Evolutionary conservation across 345 rosid species (phyloP).

Genomic region (Theobroma cacao): DNA sequence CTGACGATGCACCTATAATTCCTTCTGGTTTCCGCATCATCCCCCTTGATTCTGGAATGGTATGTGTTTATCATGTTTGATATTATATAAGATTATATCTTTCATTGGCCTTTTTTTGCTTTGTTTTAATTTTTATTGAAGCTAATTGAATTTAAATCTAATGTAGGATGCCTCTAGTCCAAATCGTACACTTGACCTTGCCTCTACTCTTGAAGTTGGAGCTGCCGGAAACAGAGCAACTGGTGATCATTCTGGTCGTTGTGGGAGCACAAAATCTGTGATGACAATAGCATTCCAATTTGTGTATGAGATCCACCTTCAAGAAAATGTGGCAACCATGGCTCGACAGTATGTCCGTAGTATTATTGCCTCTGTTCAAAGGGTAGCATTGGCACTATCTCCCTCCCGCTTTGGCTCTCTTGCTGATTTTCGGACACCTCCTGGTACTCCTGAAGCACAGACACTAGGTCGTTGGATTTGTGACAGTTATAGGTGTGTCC

Average conservation of each 20-base stretch:
- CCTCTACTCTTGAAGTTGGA: constrained; percentile 88
- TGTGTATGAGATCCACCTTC: constrained; percentile 84
- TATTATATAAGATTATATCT: constrained; percentile 13
- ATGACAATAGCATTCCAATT: constrained; percentile 97
- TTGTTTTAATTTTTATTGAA: background rate
- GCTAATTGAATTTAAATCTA: background rate
- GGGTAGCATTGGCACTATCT: constrained; percentile 94
- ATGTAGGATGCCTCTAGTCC: constrained; percentile 80
- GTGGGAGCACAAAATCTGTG: constrained; percentile 70
- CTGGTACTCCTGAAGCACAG: constrained; percentile 84
- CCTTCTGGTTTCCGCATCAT: constrained; percentile 98
- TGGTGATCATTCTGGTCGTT: constrained; percentile 52
- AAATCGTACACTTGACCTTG: constrained; percentile 91
- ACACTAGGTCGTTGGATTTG: constrained; percentile 90
- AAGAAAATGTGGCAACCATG: constrained; percentile 83
- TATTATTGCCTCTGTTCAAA: constrained; percentile 85
- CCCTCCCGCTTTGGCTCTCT: constrained; percentile 66
- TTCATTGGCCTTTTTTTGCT: background rate
- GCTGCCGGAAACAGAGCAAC: constrained; percentile 50
- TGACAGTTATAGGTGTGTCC: constrained; percentile 62
- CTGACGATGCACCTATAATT: constrained; percentile 89
- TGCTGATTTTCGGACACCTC: constrained; percentile 59
- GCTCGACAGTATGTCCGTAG: constrained; percentile 90
- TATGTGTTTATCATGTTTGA: constrained; percentile 22
- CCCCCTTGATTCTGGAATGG: constrained; percentile 80